Conservation (phyloP, 116 monocot species). For the Posidonia oceanica region DNA sequence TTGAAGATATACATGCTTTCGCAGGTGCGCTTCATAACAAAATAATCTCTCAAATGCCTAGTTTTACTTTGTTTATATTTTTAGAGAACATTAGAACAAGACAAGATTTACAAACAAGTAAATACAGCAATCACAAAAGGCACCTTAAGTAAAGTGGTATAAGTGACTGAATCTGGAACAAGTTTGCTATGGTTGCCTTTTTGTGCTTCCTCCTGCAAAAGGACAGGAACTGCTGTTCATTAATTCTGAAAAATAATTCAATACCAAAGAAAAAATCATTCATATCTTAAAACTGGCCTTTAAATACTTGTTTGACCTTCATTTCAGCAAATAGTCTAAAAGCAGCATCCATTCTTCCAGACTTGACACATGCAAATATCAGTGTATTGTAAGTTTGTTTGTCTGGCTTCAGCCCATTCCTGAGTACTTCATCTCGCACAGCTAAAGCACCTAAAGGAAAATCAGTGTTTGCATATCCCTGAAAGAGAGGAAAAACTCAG, state of each 20-base stretch:
- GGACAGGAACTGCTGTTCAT: conserved; percentile 1
- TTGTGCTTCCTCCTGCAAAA: conserved; percentile 60
- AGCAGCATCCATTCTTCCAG: conserved; percentile 46
- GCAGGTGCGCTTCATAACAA: too few relatives aligned
- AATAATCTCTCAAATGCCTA: too few relatives aligned
- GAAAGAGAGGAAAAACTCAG: conserved; percentile 2
- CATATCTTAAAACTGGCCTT: conserved; percentile 40
- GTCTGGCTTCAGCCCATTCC: conserved; percentile 73
- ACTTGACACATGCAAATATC: conserved; percentile 57
- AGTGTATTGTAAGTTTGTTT: conserved; percentile 69
- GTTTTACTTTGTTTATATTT: not conserved
- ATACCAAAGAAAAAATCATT: not conserved
- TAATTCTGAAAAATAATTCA: not conserved
- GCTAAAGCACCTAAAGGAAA: conserved; percentile 72
- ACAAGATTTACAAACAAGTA: conserved; percentile 5
- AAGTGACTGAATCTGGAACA: conserved; percentile 66
- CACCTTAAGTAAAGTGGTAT: conserved; percentile 76
- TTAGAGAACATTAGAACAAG: conserved; percentile 2
- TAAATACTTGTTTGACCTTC: conserved; percentile 69
- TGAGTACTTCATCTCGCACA: conserved; percentile 67
- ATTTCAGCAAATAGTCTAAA: conserved; percentile 67
- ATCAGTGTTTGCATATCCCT: conserved; percentile 68
- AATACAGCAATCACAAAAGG: conserved; percentile 5
- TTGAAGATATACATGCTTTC: too few relatives aligned
- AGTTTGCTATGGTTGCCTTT: conserved; percentile 24